Percentiles rank a stretch among this genome's conserved stretches.
Conservation (phyloP, 2,329 filamentous ascomycete species). For the Aureobasidium melanogenum region DNA sequence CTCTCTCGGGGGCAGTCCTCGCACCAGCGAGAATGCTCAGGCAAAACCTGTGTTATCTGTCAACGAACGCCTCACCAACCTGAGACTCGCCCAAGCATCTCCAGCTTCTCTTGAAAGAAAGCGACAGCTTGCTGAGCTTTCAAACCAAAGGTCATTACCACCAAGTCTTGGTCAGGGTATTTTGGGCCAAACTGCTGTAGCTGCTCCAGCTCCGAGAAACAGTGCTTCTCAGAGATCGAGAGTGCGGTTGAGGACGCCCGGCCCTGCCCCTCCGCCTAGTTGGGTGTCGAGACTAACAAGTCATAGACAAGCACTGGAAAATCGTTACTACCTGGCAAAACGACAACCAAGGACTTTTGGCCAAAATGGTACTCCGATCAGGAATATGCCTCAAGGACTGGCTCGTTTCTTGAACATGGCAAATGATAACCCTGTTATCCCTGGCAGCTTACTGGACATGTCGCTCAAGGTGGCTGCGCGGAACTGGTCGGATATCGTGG, state of each 20-base stretch:
- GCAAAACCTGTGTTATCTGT: conserved; percentile 26
- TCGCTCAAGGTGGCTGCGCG: conserved; percentile 45
- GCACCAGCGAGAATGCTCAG: conserved; percentile 16
- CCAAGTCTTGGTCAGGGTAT: conserved; percentile 34
- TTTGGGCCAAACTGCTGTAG: conserved; percentile 37
- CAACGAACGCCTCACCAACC: conserved; percentile 39
- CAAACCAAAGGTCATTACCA: conserved; percentile 35
- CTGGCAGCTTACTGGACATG: conserved; percentile 41
- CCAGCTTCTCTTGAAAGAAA: conserved; percentile 29
- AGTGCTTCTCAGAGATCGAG: conserved; percentile 23
- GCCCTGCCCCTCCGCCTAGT: conserved; percentile 38
- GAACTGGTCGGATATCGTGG: conserved; percentile 48
- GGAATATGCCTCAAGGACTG: conserved; percentile 20
- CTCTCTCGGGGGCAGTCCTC: conserved; percentile 21
- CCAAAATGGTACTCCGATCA: conserved; percentile 16
- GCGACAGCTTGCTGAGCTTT: conserved; percentile 33
- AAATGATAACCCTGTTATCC: conserved; percentile 12
- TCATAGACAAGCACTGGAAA: neutral
- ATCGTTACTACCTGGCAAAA: neutral
- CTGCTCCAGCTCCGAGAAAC: conserved; percentile 36
- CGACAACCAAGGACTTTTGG: conserved; percentile 5
- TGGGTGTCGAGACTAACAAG: conserved; percentile 30
- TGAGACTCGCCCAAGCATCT: conserved; percentile 36
- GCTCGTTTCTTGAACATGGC: conserved; percentile 20
- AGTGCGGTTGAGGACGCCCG: conserved; percentile 28